Evolutionary conservation across 768 basidiomycete species (phyloP).

Genomic region (Lentinula edodes): DNA sequence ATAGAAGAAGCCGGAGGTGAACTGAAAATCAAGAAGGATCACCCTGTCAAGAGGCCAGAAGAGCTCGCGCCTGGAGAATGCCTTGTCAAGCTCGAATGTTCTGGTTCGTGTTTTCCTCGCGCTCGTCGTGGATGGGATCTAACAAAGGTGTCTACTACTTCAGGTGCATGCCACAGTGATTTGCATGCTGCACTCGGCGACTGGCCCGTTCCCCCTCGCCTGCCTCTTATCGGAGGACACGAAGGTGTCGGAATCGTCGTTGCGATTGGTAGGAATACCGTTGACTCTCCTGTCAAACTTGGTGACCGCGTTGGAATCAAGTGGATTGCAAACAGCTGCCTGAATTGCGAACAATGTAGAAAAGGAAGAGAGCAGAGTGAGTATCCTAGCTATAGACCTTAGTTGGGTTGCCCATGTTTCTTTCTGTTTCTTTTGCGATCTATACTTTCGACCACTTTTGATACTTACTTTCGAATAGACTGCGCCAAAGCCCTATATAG

Average conservation of each 20-base stretch:
- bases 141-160: not conserved
- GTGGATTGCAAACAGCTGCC: slow-evolving; percentile 59
- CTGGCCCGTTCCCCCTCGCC: slow-evolving; percentile 66
- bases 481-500: slow-evolving; percentile 55
- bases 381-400: slow-evolving; percentile 10
- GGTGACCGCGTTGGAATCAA: slow-evolving; percentile 87
- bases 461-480: slow-evolving; percentile 26
- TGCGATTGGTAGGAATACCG: slow-evolving; percentile 67
- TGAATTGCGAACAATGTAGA: slow-evolving; percentile 71
- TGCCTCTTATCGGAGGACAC: slow-evolving; percentile 76
- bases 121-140: not conserved
- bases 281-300: slow-evolving; percentile 56
- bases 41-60: slow-evolving; percentile 50
- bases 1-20: slow-evolving; percentile 25
- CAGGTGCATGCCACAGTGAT: slow-evolving; percentile 71
- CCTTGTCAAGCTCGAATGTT: slow-evolving; percentile 69
- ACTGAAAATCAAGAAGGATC: slow-evolving; percentile 35
- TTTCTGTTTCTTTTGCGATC: not conserved
- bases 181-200: slow-evolving; percentile 70
- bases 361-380: slow-evolving; percentile 72
- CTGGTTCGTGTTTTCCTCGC: slow-evolving; percentile 39
- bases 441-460: too few relatives aligned
- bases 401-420: not conserved
- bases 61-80: slow-evolving; percentile 66
- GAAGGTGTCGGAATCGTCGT: slow-evolving; percentile 83